Evolutionary conservation across 2,329 filamentous ascomycete species (phyloP).

Genomic region (Pseudogymnoascus sp.): DNA sequence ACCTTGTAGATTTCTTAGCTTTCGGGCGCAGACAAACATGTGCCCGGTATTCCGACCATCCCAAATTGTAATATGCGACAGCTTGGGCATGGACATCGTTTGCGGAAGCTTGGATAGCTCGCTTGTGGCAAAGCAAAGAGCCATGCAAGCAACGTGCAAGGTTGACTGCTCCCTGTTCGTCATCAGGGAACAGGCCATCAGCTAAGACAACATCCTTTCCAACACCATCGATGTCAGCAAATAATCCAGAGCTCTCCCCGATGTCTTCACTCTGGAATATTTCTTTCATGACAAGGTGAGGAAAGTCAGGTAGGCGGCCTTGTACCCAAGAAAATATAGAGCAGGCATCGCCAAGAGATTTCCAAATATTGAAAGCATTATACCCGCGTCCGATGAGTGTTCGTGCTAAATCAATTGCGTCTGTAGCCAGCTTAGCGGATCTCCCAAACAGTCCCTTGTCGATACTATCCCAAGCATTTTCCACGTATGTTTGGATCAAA

Average conservation of each 20-base stretch:
- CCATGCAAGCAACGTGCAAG: constrained; percentile 58
- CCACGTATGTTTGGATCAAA: constrained; percentile 78
- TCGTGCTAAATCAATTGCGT: constrained; percentile 61
- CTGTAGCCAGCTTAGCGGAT: constrained; percentile 60
- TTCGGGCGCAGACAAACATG: constrained; percentile 56
- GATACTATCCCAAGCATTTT: constrained; percentile 68
- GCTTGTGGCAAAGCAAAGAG: constrained; percentile 78
- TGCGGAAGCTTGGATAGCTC: constrained; percentile 65
- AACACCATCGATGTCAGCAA: constrained; percentile 64
- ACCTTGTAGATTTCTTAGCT: constrained; percentile 51
- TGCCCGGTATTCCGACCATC: constrained; percentile 84
- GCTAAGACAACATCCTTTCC: constrained; percentile 33
- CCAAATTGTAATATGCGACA: constrained; percentile 94
- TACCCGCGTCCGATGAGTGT: constrained; percentile 50
- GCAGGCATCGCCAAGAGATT: constrained; percentile 80
- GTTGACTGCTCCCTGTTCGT: constrained; percentile 31
- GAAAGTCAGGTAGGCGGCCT: constrained; percentile 55
- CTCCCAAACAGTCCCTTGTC: constrained; percentile 84
- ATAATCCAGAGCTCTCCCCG: constrained; percentile 48
- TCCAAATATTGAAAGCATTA: constrained; percentile 91
- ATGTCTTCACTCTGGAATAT: constrained; percentile 51
- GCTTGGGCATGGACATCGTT: constrained; percentile 80
- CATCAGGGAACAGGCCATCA: constrained; percentile 27
- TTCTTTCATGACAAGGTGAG: constrained; percentile 46
- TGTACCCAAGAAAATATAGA: constrained; percentile 76